These are phyloP conservation scores for Phytophthora fragariaefolia DNA, from an alignment of 352 stramenopile genomes.

Conservation along the genomic window DNA sequence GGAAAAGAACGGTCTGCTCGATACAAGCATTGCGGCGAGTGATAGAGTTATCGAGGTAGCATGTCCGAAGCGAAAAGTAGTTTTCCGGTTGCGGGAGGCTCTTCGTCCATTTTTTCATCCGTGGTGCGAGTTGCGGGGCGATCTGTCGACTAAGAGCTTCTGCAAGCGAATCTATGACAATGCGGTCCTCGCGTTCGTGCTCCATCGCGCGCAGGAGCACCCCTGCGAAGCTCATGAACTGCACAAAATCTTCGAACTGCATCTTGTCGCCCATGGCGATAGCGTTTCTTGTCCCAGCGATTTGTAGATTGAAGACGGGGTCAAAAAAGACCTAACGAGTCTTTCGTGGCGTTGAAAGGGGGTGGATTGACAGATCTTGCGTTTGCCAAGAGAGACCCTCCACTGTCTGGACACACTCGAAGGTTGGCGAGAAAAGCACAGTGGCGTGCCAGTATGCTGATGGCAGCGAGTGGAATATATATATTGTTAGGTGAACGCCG, in stretches of 20 bases:
- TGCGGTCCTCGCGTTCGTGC: conserved; percentile 13
- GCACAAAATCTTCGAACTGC: conserved; percentile 13
- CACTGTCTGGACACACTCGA: neutral
- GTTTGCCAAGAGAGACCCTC: neutral
- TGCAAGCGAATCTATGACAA: conserved; percentile 25
- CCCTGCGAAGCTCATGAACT: conserved; percentile 25
- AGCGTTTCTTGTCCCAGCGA: conserved; percentile 8
- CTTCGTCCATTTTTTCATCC: conserved; percentile 15
- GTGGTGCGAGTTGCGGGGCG: conserved; percentile 8
- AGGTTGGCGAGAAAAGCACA: neutral
- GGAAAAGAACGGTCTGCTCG: conserved; percentile 50
- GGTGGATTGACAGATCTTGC: conserved; percentile 1
- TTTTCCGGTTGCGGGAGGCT: conserved; percentile 19
- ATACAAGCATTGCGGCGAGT: conserved; percentile 29
- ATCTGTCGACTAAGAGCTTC: conserved; percentile 21
- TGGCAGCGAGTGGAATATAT: too few relatives aligned
- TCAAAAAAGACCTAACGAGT: neutral
- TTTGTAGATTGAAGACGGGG: conserved; percentile 5
- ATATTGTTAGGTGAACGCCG: too few relatives aligned
- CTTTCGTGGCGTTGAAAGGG: conserved; percentile 1
- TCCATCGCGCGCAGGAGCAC: conserved; percentile 15
- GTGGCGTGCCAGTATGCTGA: neutral
- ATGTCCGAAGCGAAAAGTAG: conserved; percentile 44
- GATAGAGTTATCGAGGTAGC: conserved; percentile 49
- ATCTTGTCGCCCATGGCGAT: conserved; percentile 6